Evolutionary conservation across 352 stramenopile species (phyloP).

Genomic region (Pythium grandisporangium): DNA sequence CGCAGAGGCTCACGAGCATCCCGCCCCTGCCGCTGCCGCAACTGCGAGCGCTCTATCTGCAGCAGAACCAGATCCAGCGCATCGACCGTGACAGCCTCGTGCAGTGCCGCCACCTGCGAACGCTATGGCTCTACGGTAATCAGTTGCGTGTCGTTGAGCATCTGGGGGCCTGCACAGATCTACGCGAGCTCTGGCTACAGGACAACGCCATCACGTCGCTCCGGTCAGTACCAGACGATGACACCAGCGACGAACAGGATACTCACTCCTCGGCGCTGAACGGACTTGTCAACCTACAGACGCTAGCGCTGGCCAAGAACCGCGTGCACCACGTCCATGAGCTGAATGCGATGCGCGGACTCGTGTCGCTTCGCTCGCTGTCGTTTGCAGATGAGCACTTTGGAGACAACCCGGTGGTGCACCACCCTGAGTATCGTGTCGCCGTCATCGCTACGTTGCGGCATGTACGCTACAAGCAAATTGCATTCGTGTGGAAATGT

Average conservation of each 20-base stretch:
- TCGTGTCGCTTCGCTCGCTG: conserved; percentile 48
- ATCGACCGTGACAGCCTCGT: conserved; percentile 76
- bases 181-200: conserved; percentile 82
- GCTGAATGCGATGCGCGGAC: conserved; percentile 39
- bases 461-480: conserved; percentile 31
- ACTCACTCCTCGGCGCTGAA: conserved; percentile 16
- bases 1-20: conserved; percentile 56
- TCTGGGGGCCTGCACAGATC: conserved; percentile 45
- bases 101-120: conserved; percentile 55
- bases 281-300: conserved; percentile 59
- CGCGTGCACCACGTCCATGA: conserved; percentile 59
- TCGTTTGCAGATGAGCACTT: conserved; percentile 79
- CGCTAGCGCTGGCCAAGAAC: conserved; percentile 70
- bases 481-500: too few relatives aligned
- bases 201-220: conserved; percentile 61
- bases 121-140: conserved; percentile 78
- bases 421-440: conserved; percentile 59
- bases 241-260: conserved; percentile 11
- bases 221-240: conserved; percentile 8
- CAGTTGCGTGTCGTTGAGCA: conserved; percentile 48
- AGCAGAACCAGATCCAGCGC: conserved; percentile 68
- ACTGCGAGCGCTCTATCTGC: conserved; percentile 63
- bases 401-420: conserved; percentile 64
- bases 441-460: conserved; percentile 60
- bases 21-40: conserved; percentile 46